These are phyloP conservation scores for Clavaria fumosa DNA, from an alignment of 768 basidiomycete species.

Conservation along the genomic window DNA sequence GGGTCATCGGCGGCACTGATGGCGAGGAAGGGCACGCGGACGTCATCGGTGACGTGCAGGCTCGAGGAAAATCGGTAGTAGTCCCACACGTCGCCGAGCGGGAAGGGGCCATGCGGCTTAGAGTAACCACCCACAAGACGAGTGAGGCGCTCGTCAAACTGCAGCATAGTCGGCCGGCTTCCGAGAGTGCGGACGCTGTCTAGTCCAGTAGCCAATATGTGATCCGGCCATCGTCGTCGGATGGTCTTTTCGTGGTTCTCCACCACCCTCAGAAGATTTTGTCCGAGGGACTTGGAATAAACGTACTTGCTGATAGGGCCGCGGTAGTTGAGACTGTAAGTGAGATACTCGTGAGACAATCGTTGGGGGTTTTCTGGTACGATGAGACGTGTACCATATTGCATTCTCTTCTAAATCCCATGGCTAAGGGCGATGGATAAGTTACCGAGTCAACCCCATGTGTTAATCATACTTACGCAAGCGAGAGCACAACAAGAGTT, in stretches of 20 bases:
- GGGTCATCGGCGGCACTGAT: constrained; percentile 71
- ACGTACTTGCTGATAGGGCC: constrained; percentile 43
- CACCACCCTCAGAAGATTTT: constrained; percentile 48
- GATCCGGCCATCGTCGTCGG: constrained; percentile 36
- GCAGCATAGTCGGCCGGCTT: constrained; percentile 36
- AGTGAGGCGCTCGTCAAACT: constrained; percentile 51
- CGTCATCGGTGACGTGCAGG: constrained; percentile 38
- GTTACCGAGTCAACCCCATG: constrained; percentile 10
- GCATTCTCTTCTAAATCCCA: constrained; percentile 35
- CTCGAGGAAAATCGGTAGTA: constrained; percentile 43
- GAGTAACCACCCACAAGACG: constrained; percentile 54
- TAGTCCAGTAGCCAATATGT: constrained; percentile 33
- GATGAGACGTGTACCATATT: no score
- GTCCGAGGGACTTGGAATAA: constrained; percentile 69
- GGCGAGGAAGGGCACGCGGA: constrained; percentile 61
- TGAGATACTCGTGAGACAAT: constrained; percentile 8
- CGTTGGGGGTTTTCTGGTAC: no score
- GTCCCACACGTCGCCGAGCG: constrained; percentile 29
- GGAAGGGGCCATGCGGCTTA: constrained; percentile 37
- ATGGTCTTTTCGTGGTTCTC: constrained; percentile 32
- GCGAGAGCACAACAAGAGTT: constrained; percentile 52
- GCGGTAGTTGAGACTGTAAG: constrained; percentile 37
- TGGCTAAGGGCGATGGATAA: constrained; percentile 21
- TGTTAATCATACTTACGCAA: constrained; percentile 38
- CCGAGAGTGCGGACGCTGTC: constrained; percentile 28